These are phyloP conservation scores for Westerdykella sp. DNA, from an alignment of 2,329 filamentous ascomycete species.

Conservation along the genomic window DNA sequence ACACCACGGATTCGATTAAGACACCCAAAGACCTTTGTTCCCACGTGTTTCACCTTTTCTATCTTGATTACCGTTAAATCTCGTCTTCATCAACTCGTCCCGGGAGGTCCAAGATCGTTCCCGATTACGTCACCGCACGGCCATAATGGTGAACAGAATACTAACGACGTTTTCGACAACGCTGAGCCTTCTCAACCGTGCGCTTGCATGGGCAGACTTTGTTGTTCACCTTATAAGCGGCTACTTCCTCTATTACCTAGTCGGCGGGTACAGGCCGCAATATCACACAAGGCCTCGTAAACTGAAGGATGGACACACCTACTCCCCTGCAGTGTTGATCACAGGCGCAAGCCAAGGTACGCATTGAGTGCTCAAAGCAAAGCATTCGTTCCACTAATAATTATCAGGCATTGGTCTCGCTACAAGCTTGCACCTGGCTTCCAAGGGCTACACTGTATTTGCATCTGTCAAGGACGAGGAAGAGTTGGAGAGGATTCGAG, in stretches of 20 bases:
- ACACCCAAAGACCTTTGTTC: too few species aligned
- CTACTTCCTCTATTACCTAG: conserved; percentile 1
- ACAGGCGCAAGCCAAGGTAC: conserved; percentile 1
- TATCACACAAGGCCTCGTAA: conserved; percentile 1
- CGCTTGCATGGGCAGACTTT: background rate
- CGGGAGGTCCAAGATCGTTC: too few species aligned
- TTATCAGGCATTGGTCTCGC: conserved; percentile 1
- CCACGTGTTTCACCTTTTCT: too few species aligned
- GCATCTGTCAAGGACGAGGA: conserved; percentile 1
- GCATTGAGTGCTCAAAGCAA: background rate
- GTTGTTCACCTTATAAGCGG: background rate
- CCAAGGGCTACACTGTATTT: conserved; percentile 3
- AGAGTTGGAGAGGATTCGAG: background rate
- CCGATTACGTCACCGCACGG: too few species aligned
- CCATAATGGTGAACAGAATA: background rate
- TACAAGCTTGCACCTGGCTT: background rate
- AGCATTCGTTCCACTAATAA: background rate
- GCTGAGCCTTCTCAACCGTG: conserved; percentile 6
- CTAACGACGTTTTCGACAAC: background rate
- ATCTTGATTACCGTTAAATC: too few species aligned
- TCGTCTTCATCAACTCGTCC: too few species aligned
- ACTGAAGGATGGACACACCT: background rate
- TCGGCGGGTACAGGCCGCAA: background rate
- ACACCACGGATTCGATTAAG: too few species aligned
- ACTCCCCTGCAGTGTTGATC: conserved; percentile 1